Percentiles rank a stretch among this genome's conserved stretches.
These are phyloP conservation scores for Fusarium lyarnte DNA, from an alignment of 2,329 filamentous ascomycete genomes.

Conservation along the genomic window DNA sequence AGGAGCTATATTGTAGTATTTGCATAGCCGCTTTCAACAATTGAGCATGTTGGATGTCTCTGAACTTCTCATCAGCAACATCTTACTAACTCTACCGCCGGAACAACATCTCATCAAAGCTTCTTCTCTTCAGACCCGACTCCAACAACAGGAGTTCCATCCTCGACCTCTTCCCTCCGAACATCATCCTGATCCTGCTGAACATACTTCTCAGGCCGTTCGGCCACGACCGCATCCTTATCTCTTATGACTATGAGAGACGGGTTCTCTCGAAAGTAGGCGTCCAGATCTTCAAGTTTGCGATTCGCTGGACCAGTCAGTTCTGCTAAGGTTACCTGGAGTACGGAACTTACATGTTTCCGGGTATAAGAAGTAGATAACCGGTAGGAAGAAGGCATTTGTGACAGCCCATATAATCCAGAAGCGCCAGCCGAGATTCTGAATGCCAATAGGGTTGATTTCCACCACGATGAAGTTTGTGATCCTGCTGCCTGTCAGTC, in stretches of 20 bases:
- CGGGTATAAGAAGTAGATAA: conserved; percentile 60
- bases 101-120: not conserved
- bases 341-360: conserved; percentile 49
- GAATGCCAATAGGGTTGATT: conserved; percentile 50
- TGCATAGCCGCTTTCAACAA: too few relatives aligned
- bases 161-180: not conserved
- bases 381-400: conserved; percentile 56
- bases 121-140: conserved; percentile 5
- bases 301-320: conserved; percentile 36
- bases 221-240: conserved; percentile 56
- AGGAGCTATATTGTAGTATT: not conserved
- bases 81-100: not conserved
- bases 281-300: conserved; percentile 46
- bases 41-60: too few relatives aligned
- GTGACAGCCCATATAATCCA: conserved; percentile 63
- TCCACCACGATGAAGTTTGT: conserved; percentile 46
- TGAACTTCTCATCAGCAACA: not conserved
- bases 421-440: conserved; percentile 60
- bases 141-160: not conserved
- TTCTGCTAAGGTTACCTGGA: accelerated
- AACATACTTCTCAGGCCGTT: conserved; percentile 33
- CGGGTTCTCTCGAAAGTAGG: conserved; percentile 50
- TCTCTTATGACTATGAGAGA: conserved; percentile 58
- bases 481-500: conserved; percentile 17
- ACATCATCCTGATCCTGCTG: conserved; percentile 18